Percentiles rank a stretch among this genome's conserved stretches.
phyloP scores from a whole-genome alignment of 2,329 filamentous ascomycete genomes.

The Zymoseptoria brevis region DNA sequence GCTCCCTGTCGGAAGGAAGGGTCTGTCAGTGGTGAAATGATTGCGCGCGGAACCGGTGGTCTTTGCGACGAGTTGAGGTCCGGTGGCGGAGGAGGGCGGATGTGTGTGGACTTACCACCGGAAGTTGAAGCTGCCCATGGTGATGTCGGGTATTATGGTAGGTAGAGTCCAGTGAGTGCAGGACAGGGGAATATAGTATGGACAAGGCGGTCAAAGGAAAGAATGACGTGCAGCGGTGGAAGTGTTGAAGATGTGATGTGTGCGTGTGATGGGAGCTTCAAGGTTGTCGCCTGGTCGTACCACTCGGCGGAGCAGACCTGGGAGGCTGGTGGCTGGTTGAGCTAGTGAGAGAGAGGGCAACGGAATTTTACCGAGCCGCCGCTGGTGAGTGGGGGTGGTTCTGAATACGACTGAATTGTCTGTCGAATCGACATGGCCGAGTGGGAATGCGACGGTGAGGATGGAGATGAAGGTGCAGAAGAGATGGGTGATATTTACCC shows the following conservation, averaged over 20 bases:
- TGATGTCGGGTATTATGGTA: slow-evolving; percentile 18
- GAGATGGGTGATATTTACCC: no score
- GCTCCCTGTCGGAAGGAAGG: slow-evolving; percentile 54
- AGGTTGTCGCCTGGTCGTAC: neutral
- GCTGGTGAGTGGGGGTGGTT: neutral
- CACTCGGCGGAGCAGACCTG: neutral
- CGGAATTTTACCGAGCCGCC: neutral
- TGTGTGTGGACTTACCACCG: slow-evolving; percentile 52
- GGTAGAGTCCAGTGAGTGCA: neutral
- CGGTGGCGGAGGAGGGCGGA: neutral
- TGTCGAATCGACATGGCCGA: no score
- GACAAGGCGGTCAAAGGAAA: slow-evolving; percentile 1
- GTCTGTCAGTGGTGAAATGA: slow-evolving; percentile 5
- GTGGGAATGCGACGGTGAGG: no score
- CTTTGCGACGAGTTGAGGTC: slow-evolving; percentile 1
- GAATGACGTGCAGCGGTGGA: slow-evolving; percentile 3
- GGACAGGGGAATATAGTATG: slow-evolving; percentile 1
- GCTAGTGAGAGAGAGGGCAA: neutral
- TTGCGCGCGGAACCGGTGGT: slow-evolving; percentile 15
- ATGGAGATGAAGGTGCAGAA: no score
- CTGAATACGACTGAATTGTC: neutral
- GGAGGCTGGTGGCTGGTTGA: neutral
- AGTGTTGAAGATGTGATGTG: neutral
- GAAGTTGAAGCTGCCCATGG: slow-evolving; percentile 62
- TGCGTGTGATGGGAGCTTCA: neutral